A percentile compares a stretch with the other conserved stretches of the same genome.
These are phyloP conservation scores for Xylaria sp. DNA, from an alignment of 2,329 filamentous ascomycete genomes.

Conservation along the genomic window DNA sequence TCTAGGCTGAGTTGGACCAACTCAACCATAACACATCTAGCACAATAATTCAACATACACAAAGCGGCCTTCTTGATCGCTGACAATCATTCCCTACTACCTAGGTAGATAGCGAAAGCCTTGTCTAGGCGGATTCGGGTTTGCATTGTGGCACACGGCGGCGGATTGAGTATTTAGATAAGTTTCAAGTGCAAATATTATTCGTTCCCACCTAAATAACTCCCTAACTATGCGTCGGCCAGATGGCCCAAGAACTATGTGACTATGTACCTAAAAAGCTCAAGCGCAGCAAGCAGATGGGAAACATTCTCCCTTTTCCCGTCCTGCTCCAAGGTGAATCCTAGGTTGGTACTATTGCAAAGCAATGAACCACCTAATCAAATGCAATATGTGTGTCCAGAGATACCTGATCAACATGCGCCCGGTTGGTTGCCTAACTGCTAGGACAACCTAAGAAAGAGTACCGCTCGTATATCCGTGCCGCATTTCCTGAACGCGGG, in stretches of 20 bases:
- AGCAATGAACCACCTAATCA: constrained; percentile 11
- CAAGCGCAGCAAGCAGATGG: constrained; percentile 1
- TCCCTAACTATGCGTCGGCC: constrained; percentile 33
- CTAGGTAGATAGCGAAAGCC: no score
- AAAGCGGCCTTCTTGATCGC: not conserved
- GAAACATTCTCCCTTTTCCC: constrained; percentile 26
- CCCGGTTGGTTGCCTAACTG: not conserved
- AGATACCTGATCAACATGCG: constrained; percentile 1
- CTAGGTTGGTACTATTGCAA: constrained; percentile 9
- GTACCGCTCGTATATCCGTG: constrained; percentile 8
- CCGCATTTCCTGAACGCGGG: constrained; percentile 20
- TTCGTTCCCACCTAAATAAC: constrained; percentile 20
- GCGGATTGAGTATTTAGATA: not conserved
- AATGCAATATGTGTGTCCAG: constrained; percentile 19
- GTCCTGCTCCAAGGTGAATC: constrained; percentile 2
- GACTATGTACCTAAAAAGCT: constrained; percentile 8
- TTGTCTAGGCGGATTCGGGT: not conserved
- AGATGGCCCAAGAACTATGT: constrained; percentile 11
- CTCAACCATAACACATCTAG: no score
- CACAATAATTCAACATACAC: no score
- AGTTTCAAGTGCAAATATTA: not conserved
- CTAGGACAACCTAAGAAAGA: not conserved
- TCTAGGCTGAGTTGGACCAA: no score
- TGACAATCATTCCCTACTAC: not conserved
- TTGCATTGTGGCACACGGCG: not conserved